These are phyloP conservation scores for Leishmania tarentolae DNA, from an alignment of 208 protist species.

Conservation along the genomic window DNA sequence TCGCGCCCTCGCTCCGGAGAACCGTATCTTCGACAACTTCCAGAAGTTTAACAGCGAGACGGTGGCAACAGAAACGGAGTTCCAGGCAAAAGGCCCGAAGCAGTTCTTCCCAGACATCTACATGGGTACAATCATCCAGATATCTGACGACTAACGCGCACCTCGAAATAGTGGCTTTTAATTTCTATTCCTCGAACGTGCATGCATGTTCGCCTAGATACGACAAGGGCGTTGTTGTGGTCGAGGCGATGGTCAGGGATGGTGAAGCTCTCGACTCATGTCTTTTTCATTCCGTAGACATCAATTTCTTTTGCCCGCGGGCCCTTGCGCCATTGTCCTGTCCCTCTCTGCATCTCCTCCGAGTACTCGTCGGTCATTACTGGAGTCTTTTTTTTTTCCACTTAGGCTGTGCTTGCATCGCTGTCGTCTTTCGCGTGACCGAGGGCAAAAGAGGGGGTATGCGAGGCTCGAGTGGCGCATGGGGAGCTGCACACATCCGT, in stretches of 20 bases:
- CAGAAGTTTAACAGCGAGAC: constrained; percentile 65
- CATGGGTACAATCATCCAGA: constrained; percentile 72
- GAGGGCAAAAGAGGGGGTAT: background rate
- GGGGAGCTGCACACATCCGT: background rate
- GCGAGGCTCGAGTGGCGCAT: background rate
- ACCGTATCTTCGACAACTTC: constrained; percentile 75
- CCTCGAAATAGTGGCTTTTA: background rate
- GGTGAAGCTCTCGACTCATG: background rate
- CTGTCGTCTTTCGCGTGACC: background rate
- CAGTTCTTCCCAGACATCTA: constrained; percentile 89
- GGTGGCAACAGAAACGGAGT: constrained; percentile 69
- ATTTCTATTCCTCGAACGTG: background rate
- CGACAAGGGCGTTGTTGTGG: background rate
- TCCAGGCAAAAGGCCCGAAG: constrained; percentile 60
- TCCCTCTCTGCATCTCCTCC: background rate
- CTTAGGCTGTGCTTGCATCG: background rate
- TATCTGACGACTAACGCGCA: constrained; percentile 40
- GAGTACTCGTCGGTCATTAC: background rate
- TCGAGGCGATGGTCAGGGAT: background rate
- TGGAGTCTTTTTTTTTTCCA: background rate
- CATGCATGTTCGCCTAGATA: background rate
- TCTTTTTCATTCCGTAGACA: background rate
- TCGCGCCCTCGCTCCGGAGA: constrained; percentile 58
- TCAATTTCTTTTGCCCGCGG: background rate
- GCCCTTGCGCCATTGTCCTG: background rate